phyloP scores from a whole-genome alignment of 129 eudicot species.

The Artemisia tridentata region DNA sequence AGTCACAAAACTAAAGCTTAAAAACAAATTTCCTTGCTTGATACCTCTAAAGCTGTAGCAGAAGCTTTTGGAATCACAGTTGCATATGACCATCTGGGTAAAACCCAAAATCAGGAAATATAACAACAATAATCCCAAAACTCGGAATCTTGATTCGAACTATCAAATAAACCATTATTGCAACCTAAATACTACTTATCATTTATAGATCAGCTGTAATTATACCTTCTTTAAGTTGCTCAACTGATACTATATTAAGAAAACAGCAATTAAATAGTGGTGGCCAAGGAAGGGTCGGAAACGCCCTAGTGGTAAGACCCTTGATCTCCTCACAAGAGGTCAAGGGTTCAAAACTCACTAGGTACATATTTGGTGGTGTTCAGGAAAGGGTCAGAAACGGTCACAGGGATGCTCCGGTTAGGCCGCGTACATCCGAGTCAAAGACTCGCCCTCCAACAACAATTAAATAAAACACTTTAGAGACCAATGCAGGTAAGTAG shows the following conservation, averaged over 20 bases:
- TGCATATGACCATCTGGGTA: conserved; percentile 53
- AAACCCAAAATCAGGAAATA: conserved; percentile 30
- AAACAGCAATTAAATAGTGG: background rate
- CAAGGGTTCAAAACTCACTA: too few species aligned
- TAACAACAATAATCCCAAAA: conserved; percentile 8
- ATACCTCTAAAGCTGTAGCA: conserved; percentile 79
- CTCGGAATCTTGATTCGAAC: conserved; percentile 16
- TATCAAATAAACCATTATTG: background rate
- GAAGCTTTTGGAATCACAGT: conserved; percentile 58
- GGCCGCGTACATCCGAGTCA: too few species aligned
- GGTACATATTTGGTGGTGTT: too few species aligned
- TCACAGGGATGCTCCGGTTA: too few species aligned
- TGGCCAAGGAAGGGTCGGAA: too few species aligned
- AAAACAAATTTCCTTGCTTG: background rate
- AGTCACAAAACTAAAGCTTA: background rate
- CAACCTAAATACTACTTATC: too few species aligned
- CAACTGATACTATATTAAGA: background rate
- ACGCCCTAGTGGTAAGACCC: too few species aligned
- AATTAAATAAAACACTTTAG: background rate
- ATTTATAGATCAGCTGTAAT: background rate
- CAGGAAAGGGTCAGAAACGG: too few species aligned
- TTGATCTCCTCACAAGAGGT: too few species aligned
- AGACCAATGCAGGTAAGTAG: background rate
- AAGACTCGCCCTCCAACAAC: background rate
- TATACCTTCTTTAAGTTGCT: conserved; percentile 13